Conservation (phyloP, 225 moss, liverwort and hornwort species). For the Asterella californica region DNA sequence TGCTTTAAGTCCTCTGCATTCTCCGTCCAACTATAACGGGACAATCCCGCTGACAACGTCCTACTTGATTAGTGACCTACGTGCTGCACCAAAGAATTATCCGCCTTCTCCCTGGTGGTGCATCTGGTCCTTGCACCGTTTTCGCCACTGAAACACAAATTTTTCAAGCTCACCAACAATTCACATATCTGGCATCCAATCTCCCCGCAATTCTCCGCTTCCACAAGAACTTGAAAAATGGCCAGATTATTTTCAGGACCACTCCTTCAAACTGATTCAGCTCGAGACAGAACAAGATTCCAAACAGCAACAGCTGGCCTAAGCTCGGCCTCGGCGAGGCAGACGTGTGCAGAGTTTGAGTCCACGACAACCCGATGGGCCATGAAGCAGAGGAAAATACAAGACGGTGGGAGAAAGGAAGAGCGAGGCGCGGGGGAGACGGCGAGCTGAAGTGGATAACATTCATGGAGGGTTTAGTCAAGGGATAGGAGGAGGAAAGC, state of each 20-base stretch:
- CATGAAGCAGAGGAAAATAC: background rate
- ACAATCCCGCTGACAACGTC: background rate
- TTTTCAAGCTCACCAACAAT: background rate
- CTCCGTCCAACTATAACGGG: background rate
- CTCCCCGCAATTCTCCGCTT: background rate
- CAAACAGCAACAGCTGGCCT: background rate
- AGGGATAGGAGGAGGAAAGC: conserved; percentile 6
- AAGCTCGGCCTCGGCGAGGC: background rate
- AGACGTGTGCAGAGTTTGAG: background rate
- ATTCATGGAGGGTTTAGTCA: conserved; percentile 15
- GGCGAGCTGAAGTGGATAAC: conserved; percentile 15
- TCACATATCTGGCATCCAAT: background rate
- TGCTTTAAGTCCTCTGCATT: conserved; percentile 14
- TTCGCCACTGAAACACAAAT: background rate
- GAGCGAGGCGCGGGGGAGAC: no score
- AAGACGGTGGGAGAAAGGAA: background rate
- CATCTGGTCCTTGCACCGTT: background rate
- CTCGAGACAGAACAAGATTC: background rate
- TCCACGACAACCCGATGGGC: background rate
- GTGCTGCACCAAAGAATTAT: background rate
- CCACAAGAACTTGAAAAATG: background rate
- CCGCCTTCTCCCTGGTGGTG: background rate
- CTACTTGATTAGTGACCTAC: background rate
- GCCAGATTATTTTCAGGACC: background rate
- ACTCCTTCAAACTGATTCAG: background rate